phyloP scores from a whole-genome alignment of 768 basidiomycete genomes.

The Naganishia antarctica region DNA sequence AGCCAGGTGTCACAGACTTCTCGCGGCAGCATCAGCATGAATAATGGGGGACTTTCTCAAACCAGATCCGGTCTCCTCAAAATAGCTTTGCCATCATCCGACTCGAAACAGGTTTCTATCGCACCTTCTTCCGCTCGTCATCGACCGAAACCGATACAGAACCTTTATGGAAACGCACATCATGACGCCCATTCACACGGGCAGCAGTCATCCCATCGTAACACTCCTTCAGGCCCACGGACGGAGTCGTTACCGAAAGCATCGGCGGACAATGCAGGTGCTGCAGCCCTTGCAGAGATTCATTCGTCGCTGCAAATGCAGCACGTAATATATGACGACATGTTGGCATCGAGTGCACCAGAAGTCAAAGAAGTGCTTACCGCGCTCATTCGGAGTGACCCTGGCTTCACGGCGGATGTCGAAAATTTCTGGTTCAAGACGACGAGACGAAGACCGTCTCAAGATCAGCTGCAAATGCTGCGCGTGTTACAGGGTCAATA shows the following conservation, averaged over 20 bases:
- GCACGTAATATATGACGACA: constrained; percentile 10
- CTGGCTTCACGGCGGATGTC: neutral
- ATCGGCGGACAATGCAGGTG: neutral
- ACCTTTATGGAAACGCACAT: too few relatives aligned
- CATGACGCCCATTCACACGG: neutral
- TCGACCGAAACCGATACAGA: constrained; percentile 6
- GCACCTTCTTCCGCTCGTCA: neutral
- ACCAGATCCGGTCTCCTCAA: neutral
- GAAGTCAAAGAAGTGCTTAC: neutral
- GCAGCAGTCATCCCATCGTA: neutral
- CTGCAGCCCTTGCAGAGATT: neutral
- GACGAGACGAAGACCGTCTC: neutral
- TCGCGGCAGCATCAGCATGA: neutral
- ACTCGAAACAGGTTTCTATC: neutral
- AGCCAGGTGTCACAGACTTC: neutral
- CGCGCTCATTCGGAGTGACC: neutral
- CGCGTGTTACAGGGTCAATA: constrained; percentile 10
- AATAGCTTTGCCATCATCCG: neutral
- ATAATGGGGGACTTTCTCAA: neutral
- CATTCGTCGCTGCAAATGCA: constrained; percentile 12
- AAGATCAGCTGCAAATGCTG: neutral
- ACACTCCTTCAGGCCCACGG: neutral
- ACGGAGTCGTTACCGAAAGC: neutral
- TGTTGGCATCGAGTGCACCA: neutral
- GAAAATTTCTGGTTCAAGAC: neutral